Base-by-base conservation (phyloP, 352 stramenopile species). In the Phytophthora ramorum region DNA sequence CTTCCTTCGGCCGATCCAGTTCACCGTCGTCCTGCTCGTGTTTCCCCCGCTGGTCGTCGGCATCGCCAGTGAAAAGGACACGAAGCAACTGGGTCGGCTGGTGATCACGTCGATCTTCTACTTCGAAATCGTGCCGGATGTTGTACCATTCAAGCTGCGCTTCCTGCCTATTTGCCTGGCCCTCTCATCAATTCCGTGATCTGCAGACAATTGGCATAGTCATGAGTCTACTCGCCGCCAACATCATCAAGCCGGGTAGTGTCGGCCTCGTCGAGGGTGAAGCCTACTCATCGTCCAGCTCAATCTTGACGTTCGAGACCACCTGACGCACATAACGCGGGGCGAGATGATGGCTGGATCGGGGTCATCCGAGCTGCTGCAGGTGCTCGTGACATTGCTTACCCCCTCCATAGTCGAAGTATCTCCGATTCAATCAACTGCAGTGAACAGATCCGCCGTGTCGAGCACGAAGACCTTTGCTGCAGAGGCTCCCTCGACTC, bases 21-120 rank as follows among this genome's bases (percentile, higher is more conserved):
- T 85, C 50, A 78, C 80, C 45, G 76, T 85, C 37, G 83, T 85
- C 54, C 76, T 73, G 41, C 71, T 78, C 37, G 76, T 85, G 2
- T 85, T 85, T 46, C 83, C 73, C 17, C 81, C 73, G 43, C 60
- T 85, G n/a, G 52, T 85, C 7, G 51, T 81, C 37, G 72, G 73
- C 13, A 81, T 85, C 58, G 76, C 76, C 34, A 66, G 62, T 45
- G 65, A 79, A 9, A 69, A 66, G 28, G 69, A 79, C 52, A 69
- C 79, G 57, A 78, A 76, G 52, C 69, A 76, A 46, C 72, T 85
- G 30, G 76, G 76, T 8, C 76, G 76, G 3, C 50, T 85, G 24
- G 62, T 69, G 9, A 48, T 79, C 63, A 76, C 78, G 65, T 73
- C 76, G n/a, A 74, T 84, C 45, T 73, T 84, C 51, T 85, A 85